A percentile compares a stretch with the other conserved stretches of the same genome.
phyloP scores from a whole-genome alignment of 148 eudicot genomes.

The Bassia scoparia region DNA sequence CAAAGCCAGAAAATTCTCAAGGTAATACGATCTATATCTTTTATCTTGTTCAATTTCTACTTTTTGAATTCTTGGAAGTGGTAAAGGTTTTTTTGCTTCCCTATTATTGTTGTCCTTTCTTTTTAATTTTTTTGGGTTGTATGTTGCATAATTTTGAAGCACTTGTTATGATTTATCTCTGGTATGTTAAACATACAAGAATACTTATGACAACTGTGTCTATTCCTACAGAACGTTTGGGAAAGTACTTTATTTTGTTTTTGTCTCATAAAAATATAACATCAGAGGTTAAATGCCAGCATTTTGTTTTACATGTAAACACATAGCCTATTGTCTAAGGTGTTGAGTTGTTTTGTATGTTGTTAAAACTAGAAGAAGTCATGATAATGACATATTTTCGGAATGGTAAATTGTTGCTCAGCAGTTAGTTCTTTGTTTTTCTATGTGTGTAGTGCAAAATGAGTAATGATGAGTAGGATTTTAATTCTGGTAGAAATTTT shows the following conservation, averaged over 20 bases:
- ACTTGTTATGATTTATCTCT: neutral
- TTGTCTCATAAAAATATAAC: too few relatives aligned
- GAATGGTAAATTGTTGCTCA: neutral
- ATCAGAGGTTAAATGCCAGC: neutral
- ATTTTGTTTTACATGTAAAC: neutral
- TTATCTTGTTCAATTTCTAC: conserved; percentile 13
- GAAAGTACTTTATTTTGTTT: too few relatives aligned
- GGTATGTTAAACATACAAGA: neutral
- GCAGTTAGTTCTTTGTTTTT: neutral
- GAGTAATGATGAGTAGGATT: neutral
- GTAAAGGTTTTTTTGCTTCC: neutral
- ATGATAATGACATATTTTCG: neutral
- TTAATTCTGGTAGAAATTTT: too few relatives aligned
- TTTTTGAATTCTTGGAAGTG: neutral
- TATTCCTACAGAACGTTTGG: neutral
- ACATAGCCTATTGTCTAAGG: neutral
- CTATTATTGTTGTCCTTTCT: neutral
- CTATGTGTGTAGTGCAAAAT: neutral
- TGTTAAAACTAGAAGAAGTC: neutral
- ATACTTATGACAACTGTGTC: neutral
- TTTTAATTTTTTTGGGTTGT: too few relatives aligned
- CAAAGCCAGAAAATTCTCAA: conserved; percentile 21
- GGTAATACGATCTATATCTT: conserved; percentile 38
- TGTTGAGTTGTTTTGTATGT: neutral
- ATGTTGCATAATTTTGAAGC: neutral